phyloP scores from a whole-genome alignment of 192 early-diverging fungal species.

The Backusella psychrophila region DNA sequence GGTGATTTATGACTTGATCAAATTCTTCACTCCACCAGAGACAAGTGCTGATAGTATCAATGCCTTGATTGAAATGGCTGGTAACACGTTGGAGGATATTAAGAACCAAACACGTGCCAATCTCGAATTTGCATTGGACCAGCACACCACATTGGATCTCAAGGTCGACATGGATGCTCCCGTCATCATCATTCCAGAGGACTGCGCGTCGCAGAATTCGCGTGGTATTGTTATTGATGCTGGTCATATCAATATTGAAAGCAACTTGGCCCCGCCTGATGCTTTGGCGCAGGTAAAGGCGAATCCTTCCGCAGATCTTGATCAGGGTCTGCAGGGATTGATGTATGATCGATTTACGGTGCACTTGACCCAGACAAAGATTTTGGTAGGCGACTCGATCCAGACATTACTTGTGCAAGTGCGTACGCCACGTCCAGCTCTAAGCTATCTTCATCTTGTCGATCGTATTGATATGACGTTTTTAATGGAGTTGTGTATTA shows the following conservation, averaged over 20 bases:
- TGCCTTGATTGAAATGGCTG: constrained; percentile 74
- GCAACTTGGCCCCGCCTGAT: constrained; percentile 72
- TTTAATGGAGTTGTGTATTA: constrained; percentile 79
- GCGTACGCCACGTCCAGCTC: constrained; percentile 47
- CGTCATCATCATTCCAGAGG: constrained; percentile 86
- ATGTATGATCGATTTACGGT: constrained; percentile 94
- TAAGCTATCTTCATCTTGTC: constrained; percentile 72
- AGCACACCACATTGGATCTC: constrained; percentile 88
- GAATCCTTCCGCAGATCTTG: constrained; percentile 60
- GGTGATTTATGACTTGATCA: constrained; percentile 68
- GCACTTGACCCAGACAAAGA: constrained; percentile 77
- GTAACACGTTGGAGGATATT: constrained; percentile 82
- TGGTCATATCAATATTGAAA: constrained; percentile 88
- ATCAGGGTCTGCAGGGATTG: constrained; percentile 68
- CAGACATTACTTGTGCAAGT: constrained; percentile 70
- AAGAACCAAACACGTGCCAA: constrained; percentile 87
- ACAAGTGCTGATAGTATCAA: constrained; percentile 73
- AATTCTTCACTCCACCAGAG: constrained; percentile 83
- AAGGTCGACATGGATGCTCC: constrained; percentile 97
- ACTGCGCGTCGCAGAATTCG: constrained; percentile 52
- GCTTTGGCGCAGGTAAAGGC: constrained; percentile 65
- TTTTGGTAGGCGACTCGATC: constrained; percentile 75
- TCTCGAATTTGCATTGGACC: constrained; percentile 75
- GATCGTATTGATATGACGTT: constrained; percentile 87
- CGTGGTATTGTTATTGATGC: constrained; percentile 86